Base-by-base conservation (phyloP, 225 moss, liverwort and hornwort genomes). In the Thuidium tamariscinum region DNA sequence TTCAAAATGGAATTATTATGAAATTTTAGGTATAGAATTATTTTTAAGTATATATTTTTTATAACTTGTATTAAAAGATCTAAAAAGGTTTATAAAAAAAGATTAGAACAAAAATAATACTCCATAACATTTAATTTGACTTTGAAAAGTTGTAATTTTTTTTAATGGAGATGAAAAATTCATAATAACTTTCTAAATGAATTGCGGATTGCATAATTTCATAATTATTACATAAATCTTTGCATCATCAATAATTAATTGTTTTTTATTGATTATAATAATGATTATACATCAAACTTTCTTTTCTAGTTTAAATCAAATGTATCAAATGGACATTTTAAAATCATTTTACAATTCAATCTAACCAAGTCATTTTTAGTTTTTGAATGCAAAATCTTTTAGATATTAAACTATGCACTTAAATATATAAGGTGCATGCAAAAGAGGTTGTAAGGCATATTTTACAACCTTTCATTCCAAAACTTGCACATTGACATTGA, bases 381-480 rank as follows among this genome's bases (percentile, higher is more conserved):
- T 41, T 69, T 69, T 69, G 8, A 26, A 41, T 25, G 41, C 3
- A 0, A 14, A 0, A 2, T 4, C 0, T 7, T 15, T 1, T 13
- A 25, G 4, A 15, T 44, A 1, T 44, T 39, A 39, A 68, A 39
- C 4, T 0, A 25, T 23, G 2, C 7, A 27, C 0, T 44, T 44
- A 71, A 41, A 41, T 26, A 9, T 42, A 26, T 69, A 69, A 42
- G 5, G 15, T 4, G 5, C 3, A 26, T 1, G 3, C 16, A 27
- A 16, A 1, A 4, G 1, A 44, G 10, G 5, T 3, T 71, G 10
- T 10, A 72, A 70, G 16, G 27, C 10, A 46, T 72, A 46, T 17
- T 72, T 6, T 6, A 30, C 6, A 29, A 6, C 1, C 11, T 30
- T 30, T 72, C 46, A 46, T 30, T 72, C 11, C 4, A 18, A 46